These are phyloP conservation scores for Pseudonectria buxi DNA, from an alignment of 2,329 filamentous ascomycete genomes.

Conservation along the genomic window DNA sequence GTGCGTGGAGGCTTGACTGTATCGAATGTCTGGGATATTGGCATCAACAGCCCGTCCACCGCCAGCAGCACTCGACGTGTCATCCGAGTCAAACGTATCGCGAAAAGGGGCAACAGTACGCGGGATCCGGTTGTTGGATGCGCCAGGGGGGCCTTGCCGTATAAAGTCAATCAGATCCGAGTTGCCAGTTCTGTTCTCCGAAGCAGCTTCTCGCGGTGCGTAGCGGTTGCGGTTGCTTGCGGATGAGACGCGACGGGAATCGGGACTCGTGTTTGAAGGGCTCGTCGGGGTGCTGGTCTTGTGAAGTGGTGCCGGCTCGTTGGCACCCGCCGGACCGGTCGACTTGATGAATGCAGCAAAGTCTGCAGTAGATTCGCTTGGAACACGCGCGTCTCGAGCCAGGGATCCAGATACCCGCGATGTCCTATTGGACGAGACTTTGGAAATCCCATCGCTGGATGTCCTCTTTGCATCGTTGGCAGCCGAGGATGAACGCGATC, in stretches of 20 bases:
- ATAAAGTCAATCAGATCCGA: slow-evolving; percentile 95
- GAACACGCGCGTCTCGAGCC: slow-evolving; percentile 67
- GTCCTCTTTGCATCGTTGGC: slow-evolving; percentile 30
- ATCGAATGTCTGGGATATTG: slow-evolving; percentile 47
- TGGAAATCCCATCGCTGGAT: slow-evolving; percentile 13
- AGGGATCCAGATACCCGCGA: slow-evolving; percentile 16
- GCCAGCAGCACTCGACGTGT: slow-evolving; percentile 40
- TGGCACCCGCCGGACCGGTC: slow-evolving; percentile 61
- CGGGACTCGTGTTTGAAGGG: slow-evolving; percentile 31
- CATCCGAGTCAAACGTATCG: slow-evolving; percentile 79
- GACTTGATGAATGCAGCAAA: slow-evolving; percentile 87
- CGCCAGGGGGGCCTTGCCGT: slow-evolving; percentile 68
- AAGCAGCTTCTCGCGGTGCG: slow-evolving; percentile 64
- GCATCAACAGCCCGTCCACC: slow-evolving; percentile 53
- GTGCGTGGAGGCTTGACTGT: slow-evolving; percentile 50
- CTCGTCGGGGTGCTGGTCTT: slow-evolving; percentile 25
- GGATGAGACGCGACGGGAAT: slow-evolving; percentile 32
- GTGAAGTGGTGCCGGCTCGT: slow-evolving; percentile 28
- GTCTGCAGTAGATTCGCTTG: slow-evolving; percentile 66
- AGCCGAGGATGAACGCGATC: slow-evolving; percentile 44
- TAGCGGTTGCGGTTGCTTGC: slow-evolving; percentile 46
- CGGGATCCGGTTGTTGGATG: slow-evolving; percentile 61
- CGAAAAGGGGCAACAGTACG: slow-evolving; percentile 80
- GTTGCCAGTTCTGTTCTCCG: slow-evolving; percentile 58
- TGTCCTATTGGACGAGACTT: slow-evolving; percentile 15